These are phyloP conservation scores for Salix viminalis DNA, from an alignment of 345 rosid genomes.

Conservation along the genomic window DNA sequence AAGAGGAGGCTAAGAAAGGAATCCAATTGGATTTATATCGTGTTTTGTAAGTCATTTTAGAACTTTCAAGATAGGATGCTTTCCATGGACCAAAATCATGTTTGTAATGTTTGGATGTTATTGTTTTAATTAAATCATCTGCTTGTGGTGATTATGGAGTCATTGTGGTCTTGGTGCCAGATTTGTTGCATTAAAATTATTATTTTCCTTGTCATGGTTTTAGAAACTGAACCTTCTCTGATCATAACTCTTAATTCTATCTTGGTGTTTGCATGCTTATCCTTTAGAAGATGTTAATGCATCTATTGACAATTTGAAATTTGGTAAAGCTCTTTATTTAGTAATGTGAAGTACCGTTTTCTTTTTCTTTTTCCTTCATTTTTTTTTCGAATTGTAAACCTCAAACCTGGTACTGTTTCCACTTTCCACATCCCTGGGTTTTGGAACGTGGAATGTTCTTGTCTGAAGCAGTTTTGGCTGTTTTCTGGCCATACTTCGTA, in stretches of 20 bases:
- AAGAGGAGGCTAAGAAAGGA: slow-evolving; percentile 63
- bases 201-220: background rate
- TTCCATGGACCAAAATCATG: background rate
- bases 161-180: background rate
- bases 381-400: background rate
- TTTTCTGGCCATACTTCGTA: background rate
- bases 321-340: background rate
- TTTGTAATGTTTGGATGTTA: background rate
- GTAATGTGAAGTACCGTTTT: background rate
- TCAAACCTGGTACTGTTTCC: background rate
- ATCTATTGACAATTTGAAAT: background rate
- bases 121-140: background rate
- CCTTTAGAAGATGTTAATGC: background rate
- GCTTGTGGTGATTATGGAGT: background rate
- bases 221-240: background rate
- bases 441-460: background rate
- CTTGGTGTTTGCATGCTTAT: background rate
- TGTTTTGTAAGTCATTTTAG: slow-evolving; percentile 57
- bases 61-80: background rate
- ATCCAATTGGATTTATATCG: slow-evolving; percentile 65
- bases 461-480: background rate
- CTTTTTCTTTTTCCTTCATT: background rate
- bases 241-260: background rate
- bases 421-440: background rate
- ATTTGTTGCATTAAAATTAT: background rate